These are phyloP conservation scores for Niebla homalea DNA, from an alignment of 495 filamentous ascomycete genomes.

Conservation along the genomic window DNA sequence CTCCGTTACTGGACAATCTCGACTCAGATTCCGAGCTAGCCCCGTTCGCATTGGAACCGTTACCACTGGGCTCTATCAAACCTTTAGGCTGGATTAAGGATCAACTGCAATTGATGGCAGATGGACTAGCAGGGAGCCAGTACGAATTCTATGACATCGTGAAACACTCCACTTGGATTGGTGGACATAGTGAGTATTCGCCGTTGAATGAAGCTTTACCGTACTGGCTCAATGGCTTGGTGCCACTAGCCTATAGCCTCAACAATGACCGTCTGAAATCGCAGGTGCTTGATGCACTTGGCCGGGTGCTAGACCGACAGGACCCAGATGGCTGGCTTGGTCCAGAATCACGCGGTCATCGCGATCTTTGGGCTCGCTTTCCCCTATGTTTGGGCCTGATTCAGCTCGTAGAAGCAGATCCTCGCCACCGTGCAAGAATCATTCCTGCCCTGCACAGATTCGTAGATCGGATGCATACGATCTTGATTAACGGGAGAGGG, in stretches of 20 bases:
- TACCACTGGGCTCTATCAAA: slow-evolving; percentile 44
- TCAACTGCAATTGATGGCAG: slow-evolving; percentile 36
- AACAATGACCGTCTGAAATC: slow-evolving; percentile 40
- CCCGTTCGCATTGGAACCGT: slow-evolving; percentile 27
- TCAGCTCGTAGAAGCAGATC: slow-evolving; percentile 29
- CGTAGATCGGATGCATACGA: slow-evolving; percentile 25
- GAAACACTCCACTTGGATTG: slow-evolving; percentile 40
- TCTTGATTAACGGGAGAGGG: slow-evolving; percentile 41
- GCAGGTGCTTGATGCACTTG: slow-evolving; percentile 36
- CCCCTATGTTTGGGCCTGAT: slow-evolving; percentile 41
- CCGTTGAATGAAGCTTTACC: slow-evolving; percentile 44
- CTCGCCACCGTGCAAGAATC: slow-evolving; percentile 14
- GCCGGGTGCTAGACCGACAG: slow-evolving; percentile 39
- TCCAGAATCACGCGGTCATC: slow-evolving; percentile 30
- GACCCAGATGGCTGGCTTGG: slow-evolving; percentile 49
- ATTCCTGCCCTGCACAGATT: slow-evolving; percentile 26
- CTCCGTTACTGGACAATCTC: too few species aligned
- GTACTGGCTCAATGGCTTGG: slow-evolving; percentile 56
- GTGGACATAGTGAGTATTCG: slow-evolving; percentile 44
- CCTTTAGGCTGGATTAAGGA: slow-evolving; percentile 48
- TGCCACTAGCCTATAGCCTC: slow-evolving; percentile 47
- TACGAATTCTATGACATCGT: slow-evolving; percentile 48
- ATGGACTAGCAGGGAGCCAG: slow-evolving; percentile 47
- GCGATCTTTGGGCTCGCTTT: slow-evolving; percentile 43
- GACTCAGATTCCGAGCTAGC: background rate